Evolutionary conservation across 2,329 filamentous ascomycete genomes (phyloP).

Genomic region (Arachnomyces sp.): DNA sequence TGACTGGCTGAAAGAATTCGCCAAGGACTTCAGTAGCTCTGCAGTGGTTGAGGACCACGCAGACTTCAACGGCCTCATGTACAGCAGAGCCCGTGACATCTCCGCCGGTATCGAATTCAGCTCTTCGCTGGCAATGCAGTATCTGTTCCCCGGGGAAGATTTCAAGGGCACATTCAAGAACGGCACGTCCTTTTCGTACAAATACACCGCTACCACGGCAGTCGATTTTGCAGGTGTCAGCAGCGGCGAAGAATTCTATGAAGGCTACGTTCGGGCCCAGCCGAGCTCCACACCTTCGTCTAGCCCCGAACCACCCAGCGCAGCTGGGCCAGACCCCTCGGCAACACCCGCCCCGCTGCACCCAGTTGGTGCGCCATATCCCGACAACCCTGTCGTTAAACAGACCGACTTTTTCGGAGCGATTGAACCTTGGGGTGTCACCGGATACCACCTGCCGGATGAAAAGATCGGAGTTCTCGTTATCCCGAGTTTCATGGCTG

Average conservation of each 20-base stretch:
- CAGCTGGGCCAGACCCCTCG: too few relatives aligned
- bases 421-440: too few relatives aligned
- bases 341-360: too few relatives aligned
- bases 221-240: conserved; percentile 27
- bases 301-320: too few relatives aligned
- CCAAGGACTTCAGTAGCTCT: conserved; percentile 9
- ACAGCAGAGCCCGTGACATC: conserved; percentile 2
- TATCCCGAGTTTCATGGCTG: too few relatives aligned
- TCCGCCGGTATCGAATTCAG: conserved; percentile 6
- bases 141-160: conserved; percentile 19
- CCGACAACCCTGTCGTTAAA: too few relatives aligned
- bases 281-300: too few relatives aligned
- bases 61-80: conserved; percentile 26
- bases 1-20: conserved; percentile 18
- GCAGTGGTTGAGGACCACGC: conserved; percentile 23
- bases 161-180: conserved; percentile 25
- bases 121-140: neutral
- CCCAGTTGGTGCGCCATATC: too few relatives aligned
- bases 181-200: conserved; percentile 19
- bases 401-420: too few relatives aligned
- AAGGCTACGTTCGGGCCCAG: conserved; percentile 4
- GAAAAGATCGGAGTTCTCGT: too few relatives aligned
- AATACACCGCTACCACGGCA: conserved; percentile 18
- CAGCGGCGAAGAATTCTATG: conserved; percentile 33
- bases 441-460: too few relatives aligned